phyloP scores from a whole-genome alignment of 805 yeast genomes.

The Ogataea ganodermae region DNA sequence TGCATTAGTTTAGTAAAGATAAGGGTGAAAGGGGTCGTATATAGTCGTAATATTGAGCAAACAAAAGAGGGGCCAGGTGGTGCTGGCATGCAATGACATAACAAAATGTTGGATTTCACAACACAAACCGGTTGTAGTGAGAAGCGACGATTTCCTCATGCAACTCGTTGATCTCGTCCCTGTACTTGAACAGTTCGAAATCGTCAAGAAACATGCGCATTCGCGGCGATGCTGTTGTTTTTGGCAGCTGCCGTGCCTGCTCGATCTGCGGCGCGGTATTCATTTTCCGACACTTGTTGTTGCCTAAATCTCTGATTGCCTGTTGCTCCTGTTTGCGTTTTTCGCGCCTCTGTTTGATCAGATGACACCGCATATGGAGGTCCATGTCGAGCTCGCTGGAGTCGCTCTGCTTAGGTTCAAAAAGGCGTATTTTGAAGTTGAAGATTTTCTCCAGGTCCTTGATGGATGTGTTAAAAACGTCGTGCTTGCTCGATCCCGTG shows the following conservation, averaged over 20 bases:
- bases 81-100: slow-evolving; percentile 1
- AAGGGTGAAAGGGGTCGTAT: not conserved
- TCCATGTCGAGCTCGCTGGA: slow-evolving; percentile 20
- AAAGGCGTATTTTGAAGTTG: slow-evolving; percentile 24
- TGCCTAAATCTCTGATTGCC: slow-evolving; percentile 1
- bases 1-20: not conserved
- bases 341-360: slow-evolving; percentile 11
- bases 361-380: slow-evolving; percentile 10
- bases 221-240: not conserved
- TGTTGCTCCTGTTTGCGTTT: slow-evolving; percentile 10
- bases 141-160: slow-evolving; percentile 21
- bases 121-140: slow-evolving; percentile 15
- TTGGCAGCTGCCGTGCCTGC: not conserved
- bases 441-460: slow-evolving; percentile 27
- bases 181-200: slow-evolving; percentile 24
- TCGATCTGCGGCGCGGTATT: not conserved
- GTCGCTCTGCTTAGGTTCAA: slow-evolving; percentile 8
- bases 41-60: slow-evolving; percentile 1
- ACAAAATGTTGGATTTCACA: not conserved
- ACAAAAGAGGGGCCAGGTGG: not conserved
- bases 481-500: slow-evolving; percentile 8
- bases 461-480: slow-evolving; percentile 22
- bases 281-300: not conserved
- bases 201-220: slow-evolving; percentile 21
- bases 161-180: slow-evolving; percentile 23